phyloP scores from a whole-genome alignment of 2,329 filamentous ascomycete species.

The Albophoma yamanashiensis region DNA sequence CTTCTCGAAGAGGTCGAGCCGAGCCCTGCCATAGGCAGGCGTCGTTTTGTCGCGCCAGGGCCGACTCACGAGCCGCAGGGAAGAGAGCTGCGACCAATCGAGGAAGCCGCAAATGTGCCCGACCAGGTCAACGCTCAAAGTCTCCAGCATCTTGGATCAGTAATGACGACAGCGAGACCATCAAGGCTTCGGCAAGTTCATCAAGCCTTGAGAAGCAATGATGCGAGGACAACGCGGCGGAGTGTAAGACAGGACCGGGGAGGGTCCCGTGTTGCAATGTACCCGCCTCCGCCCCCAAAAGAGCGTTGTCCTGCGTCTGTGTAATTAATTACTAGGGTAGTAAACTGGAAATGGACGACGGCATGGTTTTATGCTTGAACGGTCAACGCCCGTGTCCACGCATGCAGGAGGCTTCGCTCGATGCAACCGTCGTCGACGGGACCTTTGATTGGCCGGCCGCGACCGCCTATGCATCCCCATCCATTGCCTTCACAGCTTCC shows the following conservation, averaged over 20 bases:
- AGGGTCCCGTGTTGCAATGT: not conserved
- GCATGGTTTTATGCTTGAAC: too few species aligned
- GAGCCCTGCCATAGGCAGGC: not conserved
- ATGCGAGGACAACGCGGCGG: not conserved
- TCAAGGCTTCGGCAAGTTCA: not conserved
- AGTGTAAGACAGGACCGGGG: not conserved
- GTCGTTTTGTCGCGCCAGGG: not conserved
- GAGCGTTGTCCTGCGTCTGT: not conserved
- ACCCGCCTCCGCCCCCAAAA: not conserved
- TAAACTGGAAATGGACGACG: too few species aligned
- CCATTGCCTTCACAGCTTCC: too few species aligned
- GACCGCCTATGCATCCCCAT: too few species aligned
- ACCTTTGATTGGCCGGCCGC: too few species aligned
- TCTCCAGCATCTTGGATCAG: not conserved
- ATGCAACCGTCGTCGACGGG: too few species aligned
- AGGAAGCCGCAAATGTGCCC: not conserved
- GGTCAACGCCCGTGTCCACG: too few species aligned
- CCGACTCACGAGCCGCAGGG: not conserved
- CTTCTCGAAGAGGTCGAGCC: not conserved
- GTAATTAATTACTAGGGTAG: not conserved
- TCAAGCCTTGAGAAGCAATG: not conserved
- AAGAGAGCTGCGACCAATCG: not conserved
- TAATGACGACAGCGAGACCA: not conserved
- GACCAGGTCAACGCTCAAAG: not conserved
- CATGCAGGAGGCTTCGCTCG: too few species aligned